Percentiles rank a stretch among this genome's conserved stretches.
phyloP scores from a whole-genome alignment of 257 asterid genomes.

The Jacaranda copaia region DNA sequence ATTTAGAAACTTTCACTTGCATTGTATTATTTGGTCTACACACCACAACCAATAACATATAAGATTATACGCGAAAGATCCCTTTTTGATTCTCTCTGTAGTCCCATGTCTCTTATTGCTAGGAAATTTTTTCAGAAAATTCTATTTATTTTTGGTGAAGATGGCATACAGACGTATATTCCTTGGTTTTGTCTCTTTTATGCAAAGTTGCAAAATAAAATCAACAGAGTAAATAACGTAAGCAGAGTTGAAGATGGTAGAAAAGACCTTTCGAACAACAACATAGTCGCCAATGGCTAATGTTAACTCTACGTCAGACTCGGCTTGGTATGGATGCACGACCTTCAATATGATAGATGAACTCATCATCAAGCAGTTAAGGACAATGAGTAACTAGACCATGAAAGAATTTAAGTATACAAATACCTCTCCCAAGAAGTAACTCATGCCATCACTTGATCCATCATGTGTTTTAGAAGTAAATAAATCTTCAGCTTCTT shows the following conservation, averaged over 20 bases:
- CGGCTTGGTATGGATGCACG: conserved; percentile 70
- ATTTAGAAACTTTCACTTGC: no score
- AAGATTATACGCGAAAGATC: no score
- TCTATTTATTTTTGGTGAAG: no score
- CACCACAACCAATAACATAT: no score
- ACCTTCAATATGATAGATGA: conserved; percentile 48
- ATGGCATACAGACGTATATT: no score
- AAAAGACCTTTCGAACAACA: conserved; percentile 70
- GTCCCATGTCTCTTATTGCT: no score
- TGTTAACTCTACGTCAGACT: conserved; percentile 70
- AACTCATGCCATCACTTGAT: conserved; percentile 54
- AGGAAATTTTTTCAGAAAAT: no score
- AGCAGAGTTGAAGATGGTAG: neutral
- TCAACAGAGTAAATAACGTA: neutral
- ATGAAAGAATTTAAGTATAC: neutral
- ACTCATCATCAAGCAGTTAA: conserved; percentile 25
- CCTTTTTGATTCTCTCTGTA: no score
- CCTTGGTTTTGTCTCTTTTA: no score
- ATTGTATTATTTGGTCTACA: no score
- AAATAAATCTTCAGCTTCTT: conserved; percentile 43
- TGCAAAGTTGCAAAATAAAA: neutral
- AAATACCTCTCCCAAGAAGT: conserved; percentile 78
- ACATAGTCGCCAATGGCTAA: conserved; percentile 72
- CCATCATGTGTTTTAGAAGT: conserved; percentile 48
- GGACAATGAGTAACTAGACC: conserved; percentile 8